Base-by-base conservation (phyloP, 1,139 yeast genomes). In the Geotrichum histeridarum region DNA sequence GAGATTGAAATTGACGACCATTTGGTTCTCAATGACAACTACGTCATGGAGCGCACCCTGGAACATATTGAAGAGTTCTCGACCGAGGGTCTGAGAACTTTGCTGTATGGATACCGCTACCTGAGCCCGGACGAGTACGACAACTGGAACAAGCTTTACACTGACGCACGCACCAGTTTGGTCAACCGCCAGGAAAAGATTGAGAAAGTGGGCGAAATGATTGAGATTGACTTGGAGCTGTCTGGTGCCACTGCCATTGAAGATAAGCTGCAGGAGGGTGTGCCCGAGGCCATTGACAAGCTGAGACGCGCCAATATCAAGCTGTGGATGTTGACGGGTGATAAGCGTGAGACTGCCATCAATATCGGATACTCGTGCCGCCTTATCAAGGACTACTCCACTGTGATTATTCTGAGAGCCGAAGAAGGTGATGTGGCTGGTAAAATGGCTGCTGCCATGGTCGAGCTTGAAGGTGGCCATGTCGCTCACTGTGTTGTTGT, bases 261-360 rank as follows among this genome's bases (percentile, higher is more conserved):
- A 68, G 99, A 94, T 67, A 94, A 93, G 67, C 76, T 94, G 48
- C 99, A 94, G 70, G 87, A 85, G 45, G 99, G 99, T 11, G 99
- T 94, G 0, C 86, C 97, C 30, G 96, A 90, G 56, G 82, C 98
- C 0, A 91, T 93, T 59, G 97, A 90, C 56, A 90, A 89, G 66
- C 77, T 94, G 42, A 80, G 96, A 63, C 77, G 95, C 58, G 99
- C 99, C 0, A 96, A 96, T 4, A 90, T 93, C 56, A 88, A 85
- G 65, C 73, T 94, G 75, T 93, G 99, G 99, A 93, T 93, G 97
- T 76, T 93, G 56, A 93, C 99, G 0, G 99, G 99, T 52, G 99
- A 93, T 67, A 93, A 93, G 67, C 77, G 97, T 57, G 99, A 94
- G 70, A 94, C 99, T 0, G 99, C 99, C 1, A 90, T 93, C 57